Base-by-base conservation (phyloP, 164 flowering plant species). In the Vitis labrusca region DNA sequence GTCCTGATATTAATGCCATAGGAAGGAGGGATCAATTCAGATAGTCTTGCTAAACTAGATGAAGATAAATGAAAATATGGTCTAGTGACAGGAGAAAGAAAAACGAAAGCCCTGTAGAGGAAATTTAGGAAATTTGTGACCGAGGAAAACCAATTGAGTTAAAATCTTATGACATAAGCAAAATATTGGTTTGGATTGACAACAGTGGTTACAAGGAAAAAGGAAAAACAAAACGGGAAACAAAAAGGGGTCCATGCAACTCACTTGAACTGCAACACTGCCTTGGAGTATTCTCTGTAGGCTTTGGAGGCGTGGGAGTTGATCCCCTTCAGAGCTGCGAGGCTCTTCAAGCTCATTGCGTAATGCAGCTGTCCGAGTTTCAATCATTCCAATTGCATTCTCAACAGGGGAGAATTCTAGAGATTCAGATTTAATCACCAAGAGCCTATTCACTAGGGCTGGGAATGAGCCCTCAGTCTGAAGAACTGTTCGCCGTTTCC, bases 361-460 rank as follows among this genome's bases (percentile, higher is more conserved):
- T 54, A 95, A 67, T 9, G 99, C 98, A 76, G 97, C 95, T 30
- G 99, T 95, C 51, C 99, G 83, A 27, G 98, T 95, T 82, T 95
- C 99, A 67, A 95, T 95, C 99, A 95, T 95, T 61, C 99, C 99
- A 67, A 95, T 95, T 2, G 98, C 98, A 85, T 95, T 93, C 73
- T 95, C 98, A 8, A 95, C 99, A 0, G 99, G 99, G 1, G 99
- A 95, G 71, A 95, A 95, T 79, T 95, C 99, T 10, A 95, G 85
- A 8, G 97, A 95, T 73, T 95, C 99, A 8, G 97, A 95, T 75
- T 91, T 95, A 14, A 66, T 85, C 7, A 95, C 99, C 83, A 85
- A 67, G 3, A 95, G 91, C 70, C 99, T 82, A 70, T 95, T 95
- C 44, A 93, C 98, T 2, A 95, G 82, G 50, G 99, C 98, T 64